Evolutionary conservation across 176 grass and related monocot species (phyloP).

Genomic region (Echinochloa phyllopogon): DNA sequence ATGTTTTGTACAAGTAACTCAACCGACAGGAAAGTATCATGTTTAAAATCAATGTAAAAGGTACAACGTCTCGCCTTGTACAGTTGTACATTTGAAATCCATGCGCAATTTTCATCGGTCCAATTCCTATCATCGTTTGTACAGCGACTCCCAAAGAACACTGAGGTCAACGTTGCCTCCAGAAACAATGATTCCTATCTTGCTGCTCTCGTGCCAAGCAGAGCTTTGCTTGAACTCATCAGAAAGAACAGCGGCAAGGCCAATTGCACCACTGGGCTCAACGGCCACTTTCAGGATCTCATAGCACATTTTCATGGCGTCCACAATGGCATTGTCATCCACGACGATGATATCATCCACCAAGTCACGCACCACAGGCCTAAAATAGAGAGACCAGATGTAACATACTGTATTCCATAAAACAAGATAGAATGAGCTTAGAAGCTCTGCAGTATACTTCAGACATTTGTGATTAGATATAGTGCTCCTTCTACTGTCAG

Average conservation of each 20-base stretch:
- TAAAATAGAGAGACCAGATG: conserved; percentile 35
- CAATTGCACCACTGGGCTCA: conserved; percentile 79
- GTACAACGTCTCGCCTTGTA: not conserved
- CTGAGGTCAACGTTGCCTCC: conserved; percentile 86
- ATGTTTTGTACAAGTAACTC: conserved; percentile 20
- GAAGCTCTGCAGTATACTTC: not conserved
- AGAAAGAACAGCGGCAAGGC: conserved; percentile 77
- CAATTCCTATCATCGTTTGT: conserved; percentile 24
- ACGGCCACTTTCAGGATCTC: conserved; percentile 88
- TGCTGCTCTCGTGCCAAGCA: conserved; percentile 70
- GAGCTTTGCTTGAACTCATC: conserved; percentile 69
- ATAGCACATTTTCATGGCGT: conserved; percentile 91
- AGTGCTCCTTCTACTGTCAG: not conserved
- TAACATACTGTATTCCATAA: not conserved
- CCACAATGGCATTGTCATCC: conserved; percentile 73
- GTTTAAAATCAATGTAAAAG: not conserved
- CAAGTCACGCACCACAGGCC: conserved; percentile 88
- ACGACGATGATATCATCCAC: conserved; percentile 86
- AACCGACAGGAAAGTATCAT: not conserved
- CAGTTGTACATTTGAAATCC: not conserved
- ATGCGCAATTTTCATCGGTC: not conserved
- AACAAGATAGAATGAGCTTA: not conserved
- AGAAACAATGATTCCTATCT: conserved; percentile 85
- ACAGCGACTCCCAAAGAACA: conserved; percentile 77
- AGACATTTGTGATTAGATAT: not conserved